Conservation (phyloP, 2,329 filamentous ascomycete genomes). For the Botrytis tulipae region DNA sequence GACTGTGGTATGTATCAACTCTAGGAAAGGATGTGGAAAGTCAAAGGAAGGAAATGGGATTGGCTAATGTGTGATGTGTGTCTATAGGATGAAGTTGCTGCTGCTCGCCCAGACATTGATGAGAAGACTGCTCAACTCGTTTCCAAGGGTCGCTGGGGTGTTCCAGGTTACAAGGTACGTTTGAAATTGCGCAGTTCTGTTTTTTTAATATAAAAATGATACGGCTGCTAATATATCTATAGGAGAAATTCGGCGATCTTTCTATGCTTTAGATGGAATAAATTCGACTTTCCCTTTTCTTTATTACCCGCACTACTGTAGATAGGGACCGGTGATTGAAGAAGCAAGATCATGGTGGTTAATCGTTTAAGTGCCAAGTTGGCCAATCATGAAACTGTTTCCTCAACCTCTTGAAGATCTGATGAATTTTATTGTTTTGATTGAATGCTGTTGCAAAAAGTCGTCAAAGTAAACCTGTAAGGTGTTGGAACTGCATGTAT, state of each 20-base stretch:
- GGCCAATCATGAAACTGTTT: slow-evolving; percentile 17
- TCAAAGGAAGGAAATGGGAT: background rate
- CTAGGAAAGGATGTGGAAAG: background rate
- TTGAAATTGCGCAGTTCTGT: background rate
- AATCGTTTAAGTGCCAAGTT: slow-evolving; percentile 16
- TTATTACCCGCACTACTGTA: slow-evolving; percentile 71
- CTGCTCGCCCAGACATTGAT: slow-evolving; percentile 94
- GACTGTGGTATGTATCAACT: slow-evolving; percentile 77
- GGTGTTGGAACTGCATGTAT: background rate
- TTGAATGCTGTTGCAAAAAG: background rate
- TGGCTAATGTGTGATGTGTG: slow-evolving; percentile 22
- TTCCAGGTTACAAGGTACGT: slow-evolving; percentile 97
- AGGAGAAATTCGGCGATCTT: slow-evolving; percentile 99
- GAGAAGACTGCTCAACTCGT: slow-evolving; percentile 94
- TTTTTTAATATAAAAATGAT: background rate
- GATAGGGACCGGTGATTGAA: slow-evolving; percentile 46
- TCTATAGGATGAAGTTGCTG: slow-evolving; percentile 83
- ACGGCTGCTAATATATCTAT: slow-evolving; percentile 47
- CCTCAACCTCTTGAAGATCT: background rate
- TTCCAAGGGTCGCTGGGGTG: slow-evolving; percentile 96
- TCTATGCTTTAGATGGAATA: slow-evolving; percentile 73
- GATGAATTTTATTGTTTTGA: background rate
- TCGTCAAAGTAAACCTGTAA: background rate
- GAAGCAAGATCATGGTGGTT: slow-evolving; percentile 25
- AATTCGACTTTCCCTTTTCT: slow-evolving; percentile 32